phyloP scores from a whole-genome alignment of 2,329 filamentous ascomycete genomes.

The Fusarium sp. region DNA sequence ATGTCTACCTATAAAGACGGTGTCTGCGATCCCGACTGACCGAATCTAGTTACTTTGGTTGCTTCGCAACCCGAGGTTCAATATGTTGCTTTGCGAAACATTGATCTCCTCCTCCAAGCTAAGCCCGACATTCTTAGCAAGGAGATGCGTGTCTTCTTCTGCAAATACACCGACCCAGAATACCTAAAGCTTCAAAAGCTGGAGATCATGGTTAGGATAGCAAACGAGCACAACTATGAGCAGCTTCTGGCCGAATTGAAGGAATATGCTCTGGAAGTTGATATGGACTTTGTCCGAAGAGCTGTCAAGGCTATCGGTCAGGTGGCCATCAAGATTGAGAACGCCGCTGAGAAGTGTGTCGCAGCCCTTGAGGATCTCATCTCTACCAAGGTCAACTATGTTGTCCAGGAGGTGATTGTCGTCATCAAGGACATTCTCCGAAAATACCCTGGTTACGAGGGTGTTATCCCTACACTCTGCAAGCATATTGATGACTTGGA shows the following conservation, averaged over 20 bases:
- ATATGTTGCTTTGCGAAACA: conserved; percentile 96
- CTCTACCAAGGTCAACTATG: conserved; percentile 98
- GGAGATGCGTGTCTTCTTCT: conserved; percentile 98
- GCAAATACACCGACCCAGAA: conserved; percentile 99
- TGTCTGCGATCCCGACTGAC: not conserved
- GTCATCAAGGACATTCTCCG: conserved; percentile 99
- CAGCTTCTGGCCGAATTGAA: conserved; percentile 94
- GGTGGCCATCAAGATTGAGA: conserved; percentile 98
- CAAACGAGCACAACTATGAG: conserved; percentile 96
- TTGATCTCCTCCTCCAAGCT: conserved; percentile 94
- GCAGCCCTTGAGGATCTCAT: conserved; percentile 94
- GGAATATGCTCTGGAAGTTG: conserved; percentile 97
- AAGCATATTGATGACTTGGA: conserved; percentile 97
- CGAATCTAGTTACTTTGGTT: conserved; percentile 84
- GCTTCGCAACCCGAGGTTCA: conserved; percentile 97
- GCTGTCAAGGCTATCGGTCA: conserved; percentile 97
- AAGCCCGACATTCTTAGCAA: conserved; percentile 98
- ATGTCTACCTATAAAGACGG: conserved; percentile 51
- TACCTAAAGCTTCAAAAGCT: conserved; percentile 98
- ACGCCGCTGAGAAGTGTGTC: conserved; percentile 94
- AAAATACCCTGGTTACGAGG: conserved; percentile 98
- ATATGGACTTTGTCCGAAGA: conserved; percentile 98
- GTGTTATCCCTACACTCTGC: conserved; percentile 96
- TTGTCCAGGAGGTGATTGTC: conserved; percentile 98
- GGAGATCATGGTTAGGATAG: conserved; percentile 99